Conservation (phyloP, 331 rosid genomes). For the Erythrophleum ivorense region DNA sequence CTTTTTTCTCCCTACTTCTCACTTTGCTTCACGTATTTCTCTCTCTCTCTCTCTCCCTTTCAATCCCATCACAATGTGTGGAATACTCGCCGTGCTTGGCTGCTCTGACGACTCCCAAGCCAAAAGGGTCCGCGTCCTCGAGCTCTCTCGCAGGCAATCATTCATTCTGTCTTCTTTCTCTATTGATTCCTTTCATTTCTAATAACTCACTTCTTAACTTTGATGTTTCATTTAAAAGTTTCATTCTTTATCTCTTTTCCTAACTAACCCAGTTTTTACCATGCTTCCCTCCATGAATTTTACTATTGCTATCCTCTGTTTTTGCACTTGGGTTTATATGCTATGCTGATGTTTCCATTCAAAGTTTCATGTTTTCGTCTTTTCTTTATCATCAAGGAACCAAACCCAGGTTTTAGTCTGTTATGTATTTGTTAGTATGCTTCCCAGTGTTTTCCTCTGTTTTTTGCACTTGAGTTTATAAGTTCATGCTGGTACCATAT, state of each 20-base stretch:
- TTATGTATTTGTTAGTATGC: conserved; percentile 1
- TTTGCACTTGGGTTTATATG: background rate
- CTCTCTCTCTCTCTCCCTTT: background rate
- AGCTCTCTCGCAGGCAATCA: conserved; percentile 95
- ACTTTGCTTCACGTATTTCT: background rate
- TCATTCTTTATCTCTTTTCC: background rate
- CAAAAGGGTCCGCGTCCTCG: conserved; percentile 91
- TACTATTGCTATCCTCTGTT: background rate
- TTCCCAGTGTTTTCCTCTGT: conserved; percentile 10
- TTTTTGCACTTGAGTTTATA: background rate
- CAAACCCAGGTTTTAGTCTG: background rate
- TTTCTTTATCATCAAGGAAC: background rate
- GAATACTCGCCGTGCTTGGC: conserved; percentile 93
- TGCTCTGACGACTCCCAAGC: conserved; percentile 85
- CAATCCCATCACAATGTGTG: conserved; percentile 69
- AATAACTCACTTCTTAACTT: background rate
- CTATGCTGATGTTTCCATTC: conserved; percentile 15
- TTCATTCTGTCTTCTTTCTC: background rate
- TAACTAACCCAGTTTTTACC: background rate
- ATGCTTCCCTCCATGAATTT: background rate
- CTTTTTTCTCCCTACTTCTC: background rate
- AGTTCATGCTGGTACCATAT: background rate
- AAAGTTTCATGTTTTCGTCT: background rate
- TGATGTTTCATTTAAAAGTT: background rate
- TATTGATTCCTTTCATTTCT: background rate